Conservation (phyloP, 164 flowering plant species). For the Nelumbo lutea region DNA sequence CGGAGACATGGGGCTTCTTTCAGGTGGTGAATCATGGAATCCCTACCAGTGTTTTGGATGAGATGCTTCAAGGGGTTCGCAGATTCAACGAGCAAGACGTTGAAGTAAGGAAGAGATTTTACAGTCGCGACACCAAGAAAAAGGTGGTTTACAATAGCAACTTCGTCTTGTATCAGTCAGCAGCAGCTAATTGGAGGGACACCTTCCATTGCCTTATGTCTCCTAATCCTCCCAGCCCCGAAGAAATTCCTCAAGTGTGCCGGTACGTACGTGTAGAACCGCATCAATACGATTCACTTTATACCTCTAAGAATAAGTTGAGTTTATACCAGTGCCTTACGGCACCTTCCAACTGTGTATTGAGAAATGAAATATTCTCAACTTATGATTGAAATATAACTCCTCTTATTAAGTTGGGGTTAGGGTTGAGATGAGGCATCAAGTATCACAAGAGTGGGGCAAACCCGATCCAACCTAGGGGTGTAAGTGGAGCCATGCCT, state of each 20-base stretch:
- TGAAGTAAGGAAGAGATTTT: conserved; percentile 29
- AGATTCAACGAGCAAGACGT: conserved; percentile 38
- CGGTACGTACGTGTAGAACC: conserved; percentile 16
- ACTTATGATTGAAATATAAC: too few species aligned
- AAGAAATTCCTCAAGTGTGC: conserved; percentile 31
- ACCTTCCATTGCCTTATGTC: conserved; percentile 17
- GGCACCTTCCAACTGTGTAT: too few species aligned
- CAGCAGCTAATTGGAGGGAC: conserved; percentile 36
- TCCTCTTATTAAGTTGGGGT: too few species aligned
- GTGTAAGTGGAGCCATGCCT: too few species aligned
- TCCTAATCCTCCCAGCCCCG: conserved; percentile 13
- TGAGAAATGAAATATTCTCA: too few species aligned
- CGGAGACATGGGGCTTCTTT: conserved; percentile 47
- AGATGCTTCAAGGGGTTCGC: conserved; percentile 30
- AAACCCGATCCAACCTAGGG: too few species aligned
- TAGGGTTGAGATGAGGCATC: too few species aligned
- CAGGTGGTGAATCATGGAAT: conserved; percentile 58
- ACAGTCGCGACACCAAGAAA: conserved; percentile 22
- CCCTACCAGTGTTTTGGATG: conserved; percentile 28
- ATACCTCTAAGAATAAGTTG: too few species aligned
- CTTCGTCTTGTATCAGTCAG: conserved; percentile 21
- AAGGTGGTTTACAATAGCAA: conserved; percentile 20
- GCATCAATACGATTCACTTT: too few species aligned
- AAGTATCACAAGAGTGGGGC: too few species aligned
- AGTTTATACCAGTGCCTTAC: too few species aligned